A percentile compares a stretch with the other conserved stretches of the same genome.
These are phyloP conservation scores for Chaetomium olivaceum DNA, from an alignment of 2,329 filamentous ascomycete genomes.

Conservation along the genomic window DNA sequence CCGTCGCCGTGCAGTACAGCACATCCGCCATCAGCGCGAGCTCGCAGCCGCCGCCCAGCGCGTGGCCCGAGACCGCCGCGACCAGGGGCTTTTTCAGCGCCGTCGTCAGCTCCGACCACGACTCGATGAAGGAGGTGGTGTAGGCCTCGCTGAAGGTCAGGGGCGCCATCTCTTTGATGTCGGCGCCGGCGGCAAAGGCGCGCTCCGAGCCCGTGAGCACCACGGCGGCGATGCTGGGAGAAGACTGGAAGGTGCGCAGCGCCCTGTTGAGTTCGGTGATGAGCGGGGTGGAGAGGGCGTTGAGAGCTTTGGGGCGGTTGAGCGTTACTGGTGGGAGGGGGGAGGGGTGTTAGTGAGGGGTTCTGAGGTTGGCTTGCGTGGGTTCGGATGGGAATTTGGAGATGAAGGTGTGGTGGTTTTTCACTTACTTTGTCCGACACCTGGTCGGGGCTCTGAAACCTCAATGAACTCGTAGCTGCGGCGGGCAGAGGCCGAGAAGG, in stretches of 20 bases:
- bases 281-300: constrained; percentile 87
- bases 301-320: constrained; percentile 92
- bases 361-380: neutral
- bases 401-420: too few relatives aligned
- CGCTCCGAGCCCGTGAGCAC: constrained; percentile 85
- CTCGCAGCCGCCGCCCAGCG: constrained; percentile 93
- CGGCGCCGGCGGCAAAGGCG: constrained; percentile 92
- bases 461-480: constrained; percentile 76
- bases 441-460: constrained; percentile 79
- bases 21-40: constrained; percentile 97
- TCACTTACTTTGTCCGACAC: constrained; percentile 77
- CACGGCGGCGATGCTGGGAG: constrained; percentile 71
- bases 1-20: constrained; percentile 80
- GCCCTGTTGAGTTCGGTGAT: constrained; percentile 87
- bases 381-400: neutral
- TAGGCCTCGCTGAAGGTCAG: constrained; percentile 88
- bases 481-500: constrained; percentile 49
- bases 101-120: constrained; percentile 84
- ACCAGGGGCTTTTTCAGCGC: constrained; percentile 91
- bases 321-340: constrained; percentile 69
- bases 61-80: constrained; percentile 90
- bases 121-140: constrained; percentile 87
- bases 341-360: neutral
- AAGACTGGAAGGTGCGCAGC: constrained; percentile 67
- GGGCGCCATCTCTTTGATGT: constrained; percentile 98